Evolutionary conservation across 805 yeast genomes (phyloP), one percentile per base, ranked within the genome.

Genomic region (Torulaspora maleeae): DNA sequence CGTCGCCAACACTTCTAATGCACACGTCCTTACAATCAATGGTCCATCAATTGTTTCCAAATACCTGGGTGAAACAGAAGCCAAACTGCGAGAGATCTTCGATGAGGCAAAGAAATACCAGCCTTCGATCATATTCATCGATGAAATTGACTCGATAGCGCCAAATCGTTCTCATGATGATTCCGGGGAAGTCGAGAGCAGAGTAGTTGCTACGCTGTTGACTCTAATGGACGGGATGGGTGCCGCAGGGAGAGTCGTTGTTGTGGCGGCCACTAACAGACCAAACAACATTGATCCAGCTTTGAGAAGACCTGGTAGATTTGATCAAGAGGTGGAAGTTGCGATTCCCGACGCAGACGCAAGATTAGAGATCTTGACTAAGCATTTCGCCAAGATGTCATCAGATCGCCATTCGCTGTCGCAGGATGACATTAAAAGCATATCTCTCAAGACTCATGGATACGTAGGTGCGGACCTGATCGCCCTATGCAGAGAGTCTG

Each of bases 391-490:
- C 1, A 73, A 69, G 37, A 71, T 72, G 70, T 59, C 67, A 0
- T 17, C 46, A 6, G 60, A 62, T 13, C 78, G 81, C 15, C 82
- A 80, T 55, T 67, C 66, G 0, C 63, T 91, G 30, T 59, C 72
- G 0, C 68, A 62, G 0, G 79, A 71, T 0, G 83, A 86, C 30
- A 75, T 90, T n/a, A 61, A 67, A n/a, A 56, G 55, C 1, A 67
- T 90, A 34, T 87, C 96, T 0, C 64, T 78, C 4, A 83, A 79
- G 58, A 90, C 98, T 0, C 99, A 93, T 66, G 99, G 99, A 5
- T 93, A 87, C 60, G 99, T 93, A 1, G 99, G 99, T 38, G 96
- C 98, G 0, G 99, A 93, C 68, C 66, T 93, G 38, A 79, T 85
- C 3, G 95, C 97, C 0, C 70, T 93, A 17, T 80, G 90, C 49